A percentile compares a stretch with the other conserved stretches of the same genome.
These are phyloP conservation scores for Akebia trifoliata DNA, from an alignment of 164 flowering plant species.

Conservation along the genomic window DNA sequence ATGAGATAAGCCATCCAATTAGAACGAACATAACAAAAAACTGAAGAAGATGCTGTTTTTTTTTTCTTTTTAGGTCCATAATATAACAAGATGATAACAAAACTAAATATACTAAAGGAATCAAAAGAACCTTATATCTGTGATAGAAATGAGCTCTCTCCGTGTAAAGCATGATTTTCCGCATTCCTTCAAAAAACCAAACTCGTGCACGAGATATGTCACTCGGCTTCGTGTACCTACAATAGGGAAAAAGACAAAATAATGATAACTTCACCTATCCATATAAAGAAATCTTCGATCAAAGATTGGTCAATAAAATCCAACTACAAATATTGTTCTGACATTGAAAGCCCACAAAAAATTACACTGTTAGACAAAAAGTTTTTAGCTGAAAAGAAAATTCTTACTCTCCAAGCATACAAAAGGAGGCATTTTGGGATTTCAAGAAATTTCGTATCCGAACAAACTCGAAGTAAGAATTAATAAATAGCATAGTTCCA, in stretches of 20 bases:
- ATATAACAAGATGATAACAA: too few species aligned
- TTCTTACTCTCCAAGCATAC: slow-evolving; percentile 82
- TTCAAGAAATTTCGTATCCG: slow-evolving; percentile 75
- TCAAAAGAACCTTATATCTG: slow-evolving; percentile 75
- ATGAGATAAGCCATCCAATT: too few species aligned
- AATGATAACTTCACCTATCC: neutral
- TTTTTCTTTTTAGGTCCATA: too few species aligned
- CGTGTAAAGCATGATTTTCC: slow-evolving; percentile 84
- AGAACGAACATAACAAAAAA: too few species aligned
- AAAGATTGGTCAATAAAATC: neutral
- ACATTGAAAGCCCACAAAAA: neutral
- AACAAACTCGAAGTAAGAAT: slow-evolving; percentile 82
- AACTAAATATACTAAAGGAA: too few species aligned
- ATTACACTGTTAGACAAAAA: neutral
- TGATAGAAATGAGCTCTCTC: slow-evolving; percentile 89
- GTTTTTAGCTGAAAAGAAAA: slow-evolving; percentile 7
- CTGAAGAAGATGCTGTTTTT: too few species aligned
- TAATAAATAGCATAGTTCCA: slow-evolving; percentile 77
- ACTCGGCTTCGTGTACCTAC: slow-evolving; percentile 62
- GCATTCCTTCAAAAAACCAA: slow-evolving; percentile 65
- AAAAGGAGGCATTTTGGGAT: slow-evolving; percentile 75
- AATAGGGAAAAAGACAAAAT: neutral
- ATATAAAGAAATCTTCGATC: neutral
- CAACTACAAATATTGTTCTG: neutral
- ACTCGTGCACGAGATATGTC: slow-evolving; percentile 85